A percentile compares a stretch with the other conserved stretches of the same genome.
These are phyloP conservation scores for Chalciporus pseudorubinellus DNA, from an alignment of 768 basidiomycete genomes.

Conservation along the genomic window DNA sequence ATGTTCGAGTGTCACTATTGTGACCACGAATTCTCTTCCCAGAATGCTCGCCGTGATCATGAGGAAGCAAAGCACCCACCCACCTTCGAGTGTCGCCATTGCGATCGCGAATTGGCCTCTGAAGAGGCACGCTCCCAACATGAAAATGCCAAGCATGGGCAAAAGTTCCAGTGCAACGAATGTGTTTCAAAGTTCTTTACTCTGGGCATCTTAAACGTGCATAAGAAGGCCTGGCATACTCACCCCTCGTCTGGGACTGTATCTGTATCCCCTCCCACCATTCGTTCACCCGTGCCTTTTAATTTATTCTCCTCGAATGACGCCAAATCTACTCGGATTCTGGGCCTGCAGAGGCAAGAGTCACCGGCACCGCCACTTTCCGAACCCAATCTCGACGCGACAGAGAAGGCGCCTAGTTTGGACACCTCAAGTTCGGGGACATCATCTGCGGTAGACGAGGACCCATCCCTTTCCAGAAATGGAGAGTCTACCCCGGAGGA, in stretches of 20 bases:
- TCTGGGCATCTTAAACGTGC: neutral
- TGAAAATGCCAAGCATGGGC: neutral
- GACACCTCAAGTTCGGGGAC: constrained; percentile 3
- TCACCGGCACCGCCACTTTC: neutral
- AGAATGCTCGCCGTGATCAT: constrained; percentile 7
- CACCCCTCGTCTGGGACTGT: neutral
- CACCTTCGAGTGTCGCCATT: constrained; percentile 5
- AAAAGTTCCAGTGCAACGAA: constrained; percentile 5
- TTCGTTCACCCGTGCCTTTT: neutral
- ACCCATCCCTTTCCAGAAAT: constrained; percentile 7
- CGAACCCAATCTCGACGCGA: neutral
- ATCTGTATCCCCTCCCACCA: neutral
- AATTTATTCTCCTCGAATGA: neutral
- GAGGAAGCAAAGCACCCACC: constrained; percentile 6
- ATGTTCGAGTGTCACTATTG: constrained; percentile 14
- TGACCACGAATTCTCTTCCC: constrained; percentile 5
- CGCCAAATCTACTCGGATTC: neutral
- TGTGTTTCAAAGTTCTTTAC: neutral
- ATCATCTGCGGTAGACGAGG: constrained; percentile 1
- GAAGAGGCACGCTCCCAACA: neutral
- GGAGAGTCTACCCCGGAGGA: neutral
- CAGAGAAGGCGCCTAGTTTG: neutral
- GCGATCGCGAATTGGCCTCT: neutral
- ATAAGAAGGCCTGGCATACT: constrained; percentile 6
- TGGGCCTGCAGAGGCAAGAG: neutral